Evolutionary conservation across 768 basidiomycete genomes (phyloP).

Genomic region (Russula lepida): DNA sequence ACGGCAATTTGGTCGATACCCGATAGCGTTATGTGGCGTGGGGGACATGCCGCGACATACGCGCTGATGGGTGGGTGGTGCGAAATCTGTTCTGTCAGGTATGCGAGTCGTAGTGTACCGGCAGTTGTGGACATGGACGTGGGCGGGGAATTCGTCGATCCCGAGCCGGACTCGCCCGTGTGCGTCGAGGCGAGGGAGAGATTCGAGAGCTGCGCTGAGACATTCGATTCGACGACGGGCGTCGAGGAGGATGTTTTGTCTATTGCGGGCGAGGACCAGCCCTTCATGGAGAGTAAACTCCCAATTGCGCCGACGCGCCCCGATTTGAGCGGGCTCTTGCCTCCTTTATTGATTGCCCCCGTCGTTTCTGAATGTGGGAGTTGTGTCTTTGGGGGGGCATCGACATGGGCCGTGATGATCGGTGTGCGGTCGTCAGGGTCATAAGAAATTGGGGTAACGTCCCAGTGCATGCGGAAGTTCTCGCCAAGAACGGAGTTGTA

Average conservation of each 20-base stretch:
- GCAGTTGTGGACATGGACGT: conserved; percentile 22
- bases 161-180: conserved; percentile 23
- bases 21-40: conserved; percentile 56
- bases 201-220: conserved; percentile 50
- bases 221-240: conserved; percentile 37
- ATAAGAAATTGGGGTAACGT: conserved; percentile 55
- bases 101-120: conserved; percentile 52
- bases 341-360: conserved; percentile 34
- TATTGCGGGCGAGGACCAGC: conserved; percentile 35
- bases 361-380: conserved; percentile 38
- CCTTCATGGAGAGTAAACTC: conserved; percentile 40
- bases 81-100: conserved; percentile 88
- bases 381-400: conserved; percentile 21
- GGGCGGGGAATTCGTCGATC: conserved; percentile 25
- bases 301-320: conserved; percentile 55
- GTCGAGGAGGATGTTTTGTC: conserved; percentile 26
- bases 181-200: conserved; percentile 42
- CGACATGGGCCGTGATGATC: conserved; percentile 36
- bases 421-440: conserved; percentile 41
- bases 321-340: conserved; percentile 40
- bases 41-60: conserved; percentile 70
- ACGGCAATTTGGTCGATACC: conserved; percentile 94
- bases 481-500: conserved; percentile 85
- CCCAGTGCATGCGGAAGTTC: conserved; percentile 86
- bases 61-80: conserved; percentile 96